Evolutionary conservation across 805 yeast species (phyloP).

Genomic region (Candida piceae): DNA sequence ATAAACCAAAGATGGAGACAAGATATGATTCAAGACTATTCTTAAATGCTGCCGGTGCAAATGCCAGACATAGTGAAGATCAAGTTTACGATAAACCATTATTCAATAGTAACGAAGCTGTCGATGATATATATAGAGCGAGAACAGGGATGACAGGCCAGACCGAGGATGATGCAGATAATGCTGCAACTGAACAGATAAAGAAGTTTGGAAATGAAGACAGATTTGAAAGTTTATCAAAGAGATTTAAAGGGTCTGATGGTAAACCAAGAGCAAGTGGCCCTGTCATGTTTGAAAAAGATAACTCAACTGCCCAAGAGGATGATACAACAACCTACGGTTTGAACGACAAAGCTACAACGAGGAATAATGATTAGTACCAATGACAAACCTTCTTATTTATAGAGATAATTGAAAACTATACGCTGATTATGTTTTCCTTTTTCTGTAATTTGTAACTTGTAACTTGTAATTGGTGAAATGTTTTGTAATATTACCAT

Average conservation of each 20-base stretch:
- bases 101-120: slow-evolving; percentile 47
- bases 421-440: no score
- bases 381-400: no score
- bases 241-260: slow-evolving; percentile 6
- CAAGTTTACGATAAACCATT: slow-evolving; percentile 57
- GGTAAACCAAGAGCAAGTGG: slow-evolving; percentile 8
- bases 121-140: slow-evolving; percentile 45
- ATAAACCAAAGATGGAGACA: slow-evolving; percentile 30
- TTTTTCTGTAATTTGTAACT: no score
- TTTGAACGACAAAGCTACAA: no score
- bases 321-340: slow-evolving; percentile 1
- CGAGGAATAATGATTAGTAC: no score
- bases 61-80: slow-evolving; percentile 35
- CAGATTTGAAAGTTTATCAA: slow-evolving; percentile 10
- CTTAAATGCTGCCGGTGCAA: slow-evolving; percentile 37
- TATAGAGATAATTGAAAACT: no score
- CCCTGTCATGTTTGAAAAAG: slow-evolving; percentile 26
- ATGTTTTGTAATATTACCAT: no score
- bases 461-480: no score
- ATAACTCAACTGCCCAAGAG: slow-evolving; percentile 5
- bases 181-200: slow-evolving; percentile 14
- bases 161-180: slow-evolving; percentile 19
- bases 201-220: slow-evolving; percentile 6
- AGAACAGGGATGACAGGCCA: slow-evolving; percentile 22
- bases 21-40: slow-evolving; percentile 58